Conservation (phyloP, 176 grass and related monocot species). For the Avena sativa region DNA sequence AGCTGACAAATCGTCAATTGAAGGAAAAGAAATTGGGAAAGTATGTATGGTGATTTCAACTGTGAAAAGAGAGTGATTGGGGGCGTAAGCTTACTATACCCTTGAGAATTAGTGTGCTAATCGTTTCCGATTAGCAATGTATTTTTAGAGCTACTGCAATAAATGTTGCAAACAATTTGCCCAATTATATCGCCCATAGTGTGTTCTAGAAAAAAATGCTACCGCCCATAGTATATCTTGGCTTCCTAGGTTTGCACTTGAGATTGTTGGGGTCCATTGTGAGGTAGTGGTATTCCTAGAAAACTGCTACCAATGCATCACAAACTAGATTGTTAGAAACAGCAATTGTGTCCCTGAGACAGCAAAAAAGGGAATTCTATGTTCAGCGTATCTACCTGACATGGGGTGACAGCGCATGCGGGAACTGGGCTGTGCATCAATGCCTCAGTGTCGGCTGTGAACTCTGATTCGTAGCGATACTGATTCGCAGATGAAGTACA, state of each 20-base stretch:
- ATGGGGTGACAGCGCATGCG: neutral
- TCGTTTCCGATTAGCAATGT: too few species aligned
- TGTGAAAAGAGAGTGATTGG: too few species aligned
- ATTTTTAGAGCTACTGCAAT: neutral
- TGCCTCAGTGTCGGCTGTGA: neutral
- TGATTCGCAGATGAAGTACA: too few species aligned
- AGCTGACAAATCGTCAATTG: neutral
- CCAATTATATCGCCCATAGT: neutral
- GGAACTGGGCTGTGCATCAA: neutral
- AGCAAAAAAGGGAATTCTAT: neutral
- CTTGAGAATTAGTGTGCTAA: too few species aligned
- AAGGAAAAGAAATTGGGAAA: neutral
- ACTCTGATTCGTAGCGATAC: neutral
- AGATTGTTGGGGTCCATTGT: slow-evolving; percentile 1
- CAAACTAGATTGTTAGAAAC: neutral
- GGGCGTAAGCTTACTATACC: too few species aligned
- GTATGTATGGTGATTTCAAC: neutral
- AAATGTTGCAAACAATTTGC: neutral
- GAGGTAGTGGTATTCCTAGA: neutral
- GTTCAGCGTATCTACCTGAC: neutral
- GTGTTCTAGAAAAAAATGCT: neutral
- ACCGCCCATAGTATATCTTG: neutral
- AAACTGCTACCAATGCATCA: neutral
- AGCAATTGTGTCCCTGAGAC: neutral
- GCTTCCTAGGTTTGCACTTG: neutral